Conservation (phyloP, 495 filamentous ascomycete genomes). For the Penicillium arizonense region DNA sequence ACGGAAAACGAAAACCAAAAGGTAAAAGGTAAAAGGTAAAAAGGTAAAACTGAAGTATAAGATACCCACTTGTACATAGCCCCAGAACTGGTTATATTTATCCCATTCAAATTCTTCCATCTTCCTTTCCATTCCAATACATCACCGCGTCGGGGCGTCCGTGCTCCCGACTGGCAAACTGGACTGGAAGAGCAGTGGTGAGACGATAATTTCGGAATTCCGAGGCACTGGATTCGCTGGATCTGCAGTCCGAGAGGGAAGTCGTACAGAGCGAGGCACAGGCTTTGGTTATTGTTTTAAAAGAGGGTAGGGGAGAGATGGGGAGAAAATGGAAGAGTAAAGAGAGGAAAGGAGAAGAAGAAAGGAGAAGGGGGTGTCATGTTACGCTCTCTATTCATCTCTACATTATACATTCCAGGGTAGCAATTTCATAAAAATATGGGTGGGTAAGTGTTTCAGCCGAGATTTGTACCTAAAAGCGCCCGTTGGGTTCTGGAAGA, state of each 20-base stretch:
- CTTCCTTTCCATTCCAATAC: background rate
- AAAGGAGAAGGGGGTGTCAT: background rate
- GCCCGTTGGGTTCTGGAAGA: background rate
- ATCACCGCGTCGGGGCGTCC: background rate
- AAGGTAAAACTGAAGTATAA: too few species aligned
- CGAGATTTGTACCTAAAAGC: background rate
- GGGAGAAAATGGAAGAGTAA: background rate
- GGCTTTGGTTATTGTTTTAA: background rate
- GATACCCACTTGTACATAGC: too few species aligned
- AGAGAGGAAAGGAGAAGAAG: background rate
- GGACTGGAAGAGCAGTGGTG: conserved; percentile 7
- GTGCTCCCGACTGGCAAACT: conserved; percentile 2
- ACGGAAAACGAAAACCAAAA: too few species aligned
- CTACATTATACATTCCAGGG: background rate
- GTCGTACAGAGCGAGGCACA: conserved; percentile 8
- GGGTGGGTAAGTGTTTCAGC: conserved; percentile 1
- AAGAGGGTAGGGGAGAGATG: background rate
- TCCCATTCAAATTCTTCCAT: background rate
- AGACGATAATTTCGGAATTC: conserved; percentile 14
- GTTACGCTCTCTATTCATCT: background rate
- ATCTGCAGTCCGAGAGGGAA: conserved; percentile 6
- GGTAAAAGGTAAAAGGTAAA: too few species aligned
- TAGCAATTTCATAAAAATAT: background rate
- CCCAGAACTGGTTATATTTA: too few species aligned
- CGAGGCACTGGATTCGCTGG: conserved; percentile 15